Percentiles rank a stretch among this genome's conserved stretches.
Conservation (phyloP, 176 grass and related monocot genomes). For the Bonia amplexicaulis region DNA sequence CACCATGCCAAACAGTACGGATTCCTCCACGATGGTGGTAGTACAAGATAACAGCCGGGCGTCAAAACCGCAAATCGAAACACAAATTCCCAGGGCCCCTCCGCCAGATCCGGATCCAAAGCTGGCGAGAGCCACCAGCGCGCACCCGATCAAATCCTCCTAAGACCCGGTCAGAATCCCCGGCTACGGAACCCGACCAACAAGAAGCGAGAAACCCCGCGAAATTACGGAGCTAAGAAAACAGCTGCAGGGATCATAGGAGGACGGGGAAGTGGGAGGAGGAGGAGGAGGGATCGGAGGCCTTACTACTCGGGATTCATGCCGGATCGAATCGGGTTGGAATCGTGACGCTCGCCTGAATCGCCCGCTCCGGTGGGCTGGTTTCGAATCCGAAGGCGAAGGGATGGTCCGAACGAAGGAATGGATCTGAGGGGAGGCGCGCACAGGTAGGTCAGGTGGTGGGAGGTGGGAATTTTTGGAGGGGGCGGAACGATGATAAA, state of each 20-base stretch:
- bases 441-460: not conserved
- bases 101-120: slow-evolving; percentile 32
- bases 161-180: not conserved
- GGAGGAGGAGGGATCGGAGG: not conserved
- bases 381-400: slow-evolving; percentile 3
- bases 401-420: not conserved
- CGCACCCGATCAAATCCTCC: not conserved
- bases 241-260: not conserved
- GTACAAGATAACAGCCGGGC: not conserved
- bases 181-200: not conserved
- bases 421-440: slow-evolving; percentile 21
- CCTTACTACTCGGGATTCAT: slow-evolving; percentile 79
- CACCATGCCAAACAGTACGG: not conserved
- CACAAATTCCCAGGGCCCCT: not conserved
- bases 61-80: not conserved
- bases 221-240: not conserved
- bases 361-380: not conserved
- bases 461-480: not conserved
- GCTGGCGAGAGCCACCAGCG: not conserved
- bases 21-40: not conserved
- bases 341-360: not conserved
- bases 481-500: slow-evolving; percentile 18
- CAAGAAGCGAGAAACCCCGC: not conserved
- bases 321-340: not conserved
- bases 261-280: not conserved